Base-by-base conservation (phyloP, 192 early-diverging fungal species). In the Gryganskiella cystojenkinii region DNA sequence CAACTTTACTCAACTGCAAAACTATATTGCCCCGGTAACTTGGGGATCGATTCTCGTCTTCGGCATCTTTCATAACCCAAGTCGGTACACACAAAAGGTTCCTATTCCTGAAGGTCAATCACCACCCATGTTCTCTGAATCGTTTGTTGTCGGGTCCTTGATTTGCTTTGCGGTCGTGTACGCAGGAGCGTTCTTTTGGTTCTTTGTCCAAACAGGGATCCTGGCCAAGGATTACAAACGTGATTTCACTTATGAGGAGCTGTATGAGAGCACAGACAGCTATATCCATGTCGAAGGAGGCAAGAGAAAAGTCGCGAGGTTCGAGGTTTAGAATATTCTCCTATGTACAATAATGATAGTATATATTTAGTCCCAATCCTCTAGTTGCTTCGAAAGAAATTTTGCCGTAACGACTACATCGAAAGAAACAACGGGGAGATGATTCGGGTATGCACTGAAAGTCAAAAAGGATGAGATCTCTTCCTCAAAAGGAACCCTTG, bases 1-100 rank as follows among this genome's bases (percentile, higher is more conserved):
- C 27, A 67, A 71, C 52, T 80, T 80, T 30, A 68, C 70, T 1
- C 51, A 46, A 27, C 34, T 72, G 8, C 69, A 73, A 31, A 71
- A 55, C 40, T 80, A 80, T 60, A 68, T 73, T 43, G 70, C 79
- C 0, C 79, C 79, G 19, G 64, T 67, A 20, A 62, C 69, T 0
- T 80, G 79, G 79, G 58, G 55, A 3, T 22, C 52, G 27, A 52
- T 80, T 25, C 70, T 80, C 0, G 46, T 62, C 20, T 60, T 73
- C 20, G 79, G 79, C 10, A 25, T 68, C 22, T 72, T 80, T 44
- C 53, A 61, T 46, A 61, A 80, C 44, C 79, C 66, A 2, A 54
- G 47, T 24, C 59, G 74, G 45, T 78, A 68, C 55, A 25, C 44
- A 2, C 31, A 68, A 42, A 59, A 60, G 15, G 43, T 31, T 19